Conservation (phyloP, 805 yeast species). For the Candida gorgasii region DNA sequence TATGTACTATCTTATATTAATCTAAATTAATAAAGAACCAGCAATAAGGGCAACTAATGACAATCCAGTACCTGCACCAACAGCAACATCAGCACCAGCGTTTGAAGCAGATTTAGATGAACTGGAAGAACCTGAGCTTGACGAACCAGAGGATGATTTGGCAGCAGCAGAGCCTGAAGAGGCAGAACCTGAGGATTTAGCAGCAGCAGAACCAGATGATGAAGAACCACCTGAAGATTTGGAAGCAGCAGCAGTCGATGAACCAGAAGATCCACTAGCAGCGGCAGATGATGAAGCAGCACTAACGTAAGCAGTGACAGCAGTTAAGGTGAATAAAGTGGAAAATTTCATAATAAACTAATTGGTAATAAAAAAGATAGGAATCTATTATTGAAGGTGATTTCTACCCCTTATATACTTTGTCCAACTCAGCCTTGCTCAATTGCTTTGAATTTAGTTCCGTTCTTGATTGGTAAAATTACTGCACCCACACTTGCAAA, state of each 20-base stretch:
- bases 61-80: conserved; percentile 7
- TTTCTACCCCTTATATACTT: neutral
- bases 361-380: neutral
- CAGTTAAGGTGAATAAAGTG: conserved; percentile 9
- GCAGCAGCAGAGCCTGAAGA: conserved; percentile 2
- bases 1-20: neutral
- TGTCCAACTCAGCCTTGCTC: conserved; percentile 4
- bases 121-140: conserved; percentile 7
- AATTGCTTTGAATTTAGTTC: no score
- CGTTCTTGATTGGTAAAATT: no score
- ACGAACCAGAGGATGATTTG: conserved; percentile 13
- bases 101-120: conserved; percentile 7
- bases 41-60: conserved; percentile 16
- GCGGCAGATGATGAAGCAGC: conserved; percentile 12
- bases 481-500: neutral
- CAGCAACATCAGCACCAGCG: conserved; percentile 8
- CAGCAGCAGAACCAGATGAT: conserved; percentile 6
- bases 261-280: conserved; percentile 7
- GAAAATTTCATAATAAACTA: conserved; percentile 13
- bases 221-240: conserved; percentile 7
- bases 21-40: conserved; percentile 17
- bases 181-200: conserved; percentile 5
- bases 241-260: conserved; percentile 9
- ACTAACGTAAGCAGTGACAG: conserved; percentile 3
- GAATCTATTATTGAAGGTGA: neutral